A percentile compares a stretch with the other conserved stretches of the same genome.
These are phyloP conservation scores for Phytophthora fragariaefolia DNA, from an alignment of 352 stramenopile genomes.

Conservation along the genomic window DNA sequence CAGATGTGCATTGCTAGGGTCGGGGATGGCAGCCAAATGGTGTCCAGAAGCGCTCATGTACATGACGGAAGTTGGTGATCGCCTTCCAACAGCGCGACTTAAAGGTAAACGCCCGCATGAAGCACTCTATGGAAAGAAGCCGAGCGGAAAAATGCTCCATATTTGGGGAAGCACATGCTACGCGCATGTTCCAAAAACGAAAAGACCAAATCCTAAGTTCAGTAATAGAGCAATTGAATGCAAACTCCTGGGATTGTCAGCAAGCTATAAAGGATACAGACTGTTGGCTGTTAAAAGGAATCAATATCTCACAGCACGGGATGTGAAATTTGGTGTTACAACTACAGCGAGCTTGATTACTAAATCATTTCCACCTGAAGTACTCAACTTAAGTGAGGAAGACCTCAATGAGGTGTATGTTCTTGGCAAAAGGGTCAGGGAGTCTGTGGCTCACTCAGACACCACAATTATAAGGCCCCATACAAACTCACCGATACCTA, in stretches of 20 bases:
- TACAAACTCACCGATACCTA: no score
- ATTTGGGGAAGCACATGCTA: background rate
- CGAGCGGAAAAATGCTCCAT: background rate
- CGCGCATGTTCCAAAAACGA: background rate
- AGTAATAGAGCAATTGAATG: background rate
- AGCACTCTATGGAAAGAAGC: background rate
- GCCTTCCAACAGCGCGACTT: constrained; percentile 9
- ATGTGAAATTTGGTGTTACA: background rate
- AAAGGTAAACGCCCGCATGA: constrained; percentile 11
- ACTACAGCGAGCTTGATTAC: background rate
- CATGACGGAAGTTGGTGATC: constrained; percentile 9
- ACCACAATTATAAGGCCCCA: no score
- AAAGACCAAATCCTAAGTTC: constrained; percentile 2
- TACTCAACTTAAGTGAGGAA: no score
- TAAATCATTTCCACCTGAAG: background rate
- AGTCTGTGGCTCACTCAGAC: background rate
- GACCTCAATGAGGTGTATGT: no score
- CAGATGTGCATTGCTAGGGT: constrained; percentile 1
- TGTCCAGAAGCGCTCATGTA: constrained; percentile 4
- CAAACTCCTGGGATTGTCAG: background rate
- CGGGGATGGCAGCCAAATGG: constrained; percentile 6
- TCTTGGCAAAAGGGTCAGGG: background rate
- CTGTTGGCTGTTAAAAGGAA: background rate
- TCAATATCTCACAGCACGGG: background rate
- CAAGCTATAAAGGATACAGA: background rate